These are phyloP conservation scores for Cercospora sesami DNA, from an alignment of 2,329 filamentous ascomycete genomes.

Conservation along the genomic window DNA sequence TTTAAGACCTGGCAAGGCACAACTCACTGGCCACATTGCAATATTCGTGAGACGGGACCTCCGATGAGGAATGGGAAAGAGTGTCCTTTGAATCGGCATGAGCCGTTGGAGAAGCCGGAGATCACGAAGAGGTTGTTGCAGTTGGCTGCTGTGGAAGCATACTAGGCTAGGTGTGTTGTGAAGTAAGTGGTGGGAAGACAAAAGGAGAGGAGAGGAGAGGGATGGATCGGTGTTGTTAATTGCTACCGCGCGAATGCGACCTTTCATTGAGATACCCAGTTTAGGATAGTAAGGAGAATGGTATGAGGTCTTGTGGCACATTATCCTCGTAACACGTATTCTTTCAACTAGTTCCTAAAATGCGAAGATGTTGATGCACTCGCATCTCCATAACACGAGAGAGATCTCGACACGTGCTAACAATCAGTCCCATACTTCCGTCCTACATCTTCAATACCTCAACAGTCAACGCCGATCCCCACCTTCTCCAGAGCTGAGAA, in stretches of 20 bases:
- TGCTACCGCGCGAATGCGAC: slow-evolving; percentile 19
- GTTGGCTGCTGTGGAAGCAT: slow-evolving; percentile 40
- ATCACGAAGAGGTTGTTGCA: slow-evolving; percentile 40
- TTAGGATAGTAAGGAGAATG: background rate
- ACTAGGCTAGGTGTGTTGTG: slow-evolving; percentile 12
- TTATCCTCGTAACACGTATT: background rate
- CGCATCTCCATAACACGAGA: background rate
- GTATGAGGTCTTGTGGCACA: background rate
- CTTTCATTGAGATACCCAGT: slow-evolving; percentile 16
- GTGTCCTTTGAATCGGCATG: slow-evolving; percentile 41
- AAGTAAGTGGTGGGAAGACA: too few relatives aligned
- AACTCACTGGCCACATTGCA: slow-evolving; percentile 46
- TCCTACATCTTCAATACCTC: too few relatives aligned
- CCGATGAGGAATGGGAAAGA: slow-evolving; percentile 42
- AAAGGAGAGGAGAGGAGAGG: too few relatives aligned
- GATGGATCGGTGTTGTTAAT: too few relatives aligned
- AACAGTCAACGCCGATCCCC: background rate
- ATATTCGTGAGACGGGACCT: slow-evolving; percentile 42
- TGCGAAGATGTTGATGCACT: background rate
- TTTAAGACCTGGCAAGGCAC: slow-evolving; percentile 41
- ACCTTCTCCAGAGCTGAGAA: background rate
- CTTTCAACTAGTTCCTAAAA: background rate
- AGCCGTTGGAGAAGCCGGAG: slow-evolving; percentile 45
- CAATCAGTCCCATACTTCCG: background rate
- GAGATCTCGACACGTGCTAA: fast-evolving